Percentiles rank a stretch among this genome's conserved stretches.
These are phyloP conservation scores for Microsporum canis DNA, from an alignment of 2,329 filamentous ascomycete species.

Conservation along the genomic window DNA sequence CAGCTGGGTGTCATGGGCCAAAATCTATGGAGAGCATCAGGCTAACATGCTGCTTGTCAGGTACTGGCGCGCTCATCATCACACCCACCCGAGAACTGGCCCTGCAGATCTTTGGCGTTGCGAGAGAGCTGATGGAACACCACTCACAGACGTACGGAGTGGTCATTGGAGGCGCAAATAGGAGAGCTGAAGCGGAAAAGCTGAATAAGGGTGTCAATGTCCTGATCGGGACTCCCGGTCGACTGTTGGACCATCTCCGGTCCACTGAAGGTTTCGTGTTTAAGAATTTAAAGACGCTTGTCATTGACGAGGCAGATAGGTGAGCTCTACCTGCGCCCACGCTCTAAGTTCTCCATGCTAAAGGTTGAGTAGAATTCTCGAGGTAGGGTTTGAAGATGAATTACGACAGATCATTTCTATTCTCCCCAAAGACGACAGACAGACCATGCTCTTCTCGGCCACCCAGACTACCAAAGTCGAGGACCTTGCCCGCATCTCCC, in stretches of 20 bases:
- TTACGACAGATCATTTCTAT: conserved; percentile 96
- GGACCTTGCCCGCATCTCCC: conserved; percentile 85
- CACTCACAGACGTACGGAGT: conserved; percentile 95
- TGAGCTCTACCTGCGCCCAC: background rate
- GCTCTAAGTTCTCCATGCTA: background rate
- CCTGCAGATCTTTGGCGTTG: conserved; percentile 91
- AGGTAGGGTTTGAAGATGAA: conserved; percentile 97
- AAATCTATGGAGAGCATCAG: background rate
- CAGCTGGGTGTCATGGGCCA: too few relatives aligned
- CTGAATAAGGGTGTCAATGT: conserved; percentile 89
- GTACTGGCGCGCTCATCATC: conserved; percentile 81
- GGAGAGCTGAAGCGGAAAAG: conserved; percentile 85
- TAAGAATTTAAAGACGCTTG: conserved; percentile 82
- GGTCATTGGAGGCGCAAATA: conserved; percentile 88
- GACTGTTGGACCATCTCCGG: conserved; percentile 85
- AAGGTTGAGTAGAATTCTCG: conserved; percentile 51
- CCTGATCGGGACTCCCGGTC: conserved; percentile 83
- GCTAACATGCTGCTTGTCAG: conserved; percentile 15
- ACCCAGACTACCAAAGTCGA: conserved; percentile 98
- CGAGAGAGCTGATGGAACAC: conserved; percentile 79
- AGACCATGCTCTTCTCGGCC: conserved; percentile 97
- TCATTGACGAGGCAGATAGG: conserved; percentile 94
- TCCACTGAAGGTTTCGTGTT: conserved; percentile 82
- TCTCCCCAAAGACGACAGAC: conserved; percentile 70
- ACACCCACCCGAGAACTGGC: conserved; percentile 90